Conservation (phyloP, 768 basidiomycete species). For the Rhodotorula sphaerocarpa region DNA sequence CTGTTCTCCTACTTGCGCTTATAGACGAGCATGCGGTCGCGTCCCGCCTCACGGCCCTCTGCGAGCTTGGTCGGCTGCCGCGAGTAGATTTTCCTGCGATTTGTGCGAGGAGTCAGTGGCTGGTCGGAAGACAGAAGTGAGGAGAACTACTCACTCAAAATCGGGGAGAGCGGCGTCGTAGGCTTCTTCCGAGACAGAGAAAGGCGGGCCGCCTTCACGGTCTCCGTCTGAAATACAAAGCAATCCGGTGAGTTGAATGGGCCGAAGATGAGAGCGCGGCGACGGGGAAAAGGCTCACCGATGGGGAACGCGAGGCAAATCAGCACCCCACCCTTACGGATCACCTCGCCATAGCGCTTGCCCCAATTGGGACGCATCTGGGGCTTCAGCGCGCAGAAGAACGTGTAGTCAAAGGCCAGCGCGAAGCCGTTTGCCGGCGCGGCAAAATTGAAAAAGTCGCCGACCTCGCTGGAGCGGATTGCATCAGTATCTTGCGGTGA, state of each 20-base stretch:
- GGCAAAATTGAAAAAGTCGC: constrained; percentile 55
- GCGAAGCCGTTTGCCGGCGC: constrained; percentile 47
- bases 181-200: constrained; percentile 54
- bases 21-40: constrained; percentile 28
- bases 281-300: neutral
- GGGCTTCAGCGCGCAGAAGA: constrained; percentile 66
- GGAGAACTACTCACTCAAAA: constrained; percentile 18
- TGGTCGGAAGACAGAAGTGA: too few species aligned
- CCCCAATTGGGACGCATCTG: constrained; percentile 53
- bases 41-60: constrained; percentile 7
- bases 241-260: neutral
- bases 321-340: constrained; percentile 58
- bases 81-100: constrained; percentile 21
- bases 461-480: constrained; percentile 42
- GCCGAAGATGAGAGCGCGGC: neutral
- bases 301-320: constrained; percentile 58
- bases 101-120: too few species aligned
- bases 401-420: constrained; percentile 64
- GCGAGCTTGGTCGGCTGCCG: constrained; percentile 9
- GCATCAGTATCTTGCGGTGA: neutral
- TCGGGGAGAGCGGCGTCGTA: constrained; percentile 51
- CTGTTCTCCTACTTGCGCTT: constrained; percentile 12
- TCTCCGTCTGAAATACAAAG: constrained; percentile 40
- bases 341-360: constrained; percentile 51
- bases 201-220: constrained; percentile 55